Conservation (phyloP, 164 flowering plant species). For the Dillenia suffruticosa region DNA sequence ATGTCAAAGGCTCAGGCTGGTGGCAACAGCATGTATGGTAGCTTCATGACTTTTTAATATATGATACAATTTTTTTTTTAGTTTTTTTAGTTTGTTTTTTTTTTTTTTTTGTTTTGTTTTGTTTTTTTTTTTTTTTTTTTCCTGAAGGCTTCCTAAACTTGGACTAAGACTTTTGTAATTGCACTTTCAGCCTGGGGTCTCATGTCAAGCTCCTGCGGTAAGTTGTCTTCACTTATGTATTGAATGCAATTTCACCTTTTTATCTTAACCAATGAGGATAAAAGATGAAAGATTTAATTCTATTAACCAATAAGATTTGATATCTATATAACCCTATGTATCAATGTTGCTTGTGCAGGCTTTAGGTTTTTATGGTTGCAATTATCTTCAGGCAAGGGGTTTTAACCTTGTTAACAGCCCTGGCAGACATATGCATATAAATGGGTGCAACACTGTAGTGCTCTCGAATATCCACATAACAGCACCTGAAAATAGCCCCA, state of each 20-base stretch:
- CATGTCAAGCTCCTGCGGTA: too few species aligned
- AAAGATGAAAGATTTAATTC: too few species aligned
- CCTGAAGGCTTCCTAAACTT: not conserved
- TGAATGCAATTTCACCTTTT: not conserved
- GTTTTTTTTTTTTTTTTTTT: not conserved
- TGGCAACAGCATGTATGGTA: slow-evolving; percentile 15
- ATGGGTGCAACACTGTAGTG: slow-evolving; percentile 2
- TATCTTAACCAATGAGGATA: too few species aligned
- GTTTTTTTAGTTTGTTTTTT: not conserved
- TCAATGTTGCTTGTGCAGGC: slow-evolving; percentile 13
- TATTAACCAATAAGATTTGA: too few species aligned
- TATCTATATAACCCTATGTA: not conserved
- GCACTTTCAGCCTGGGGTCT: too few species aligned
- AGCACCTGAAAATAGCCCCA: slow-evolving; percentile 34
- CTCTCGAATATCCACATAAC: slow-evolving; percentile 15
- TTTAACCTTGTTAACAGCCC: slow-evolving; percentile 19
- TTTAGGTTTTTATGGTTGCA: slow-evolving; percentile 9
- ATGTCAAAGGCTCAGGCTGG: slow-evolving; percentile 31
- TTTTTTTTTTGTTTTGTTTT: too few species aligned
- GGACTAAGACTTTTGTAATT: not conserved
- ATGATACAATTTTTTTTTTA: not conserved
- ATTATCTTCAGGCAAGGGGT: slow-evolving; percentile 9
- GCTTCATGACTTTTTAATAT: not conserved
- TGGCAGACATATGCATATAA: slow-evolving; percentile 19
- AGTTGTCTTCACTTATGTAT: not conserved